Base-by-base conservation (phyloP, 2,329 filamentous ascomycete species). In the Penicillium sclerotigenum region DNA sequence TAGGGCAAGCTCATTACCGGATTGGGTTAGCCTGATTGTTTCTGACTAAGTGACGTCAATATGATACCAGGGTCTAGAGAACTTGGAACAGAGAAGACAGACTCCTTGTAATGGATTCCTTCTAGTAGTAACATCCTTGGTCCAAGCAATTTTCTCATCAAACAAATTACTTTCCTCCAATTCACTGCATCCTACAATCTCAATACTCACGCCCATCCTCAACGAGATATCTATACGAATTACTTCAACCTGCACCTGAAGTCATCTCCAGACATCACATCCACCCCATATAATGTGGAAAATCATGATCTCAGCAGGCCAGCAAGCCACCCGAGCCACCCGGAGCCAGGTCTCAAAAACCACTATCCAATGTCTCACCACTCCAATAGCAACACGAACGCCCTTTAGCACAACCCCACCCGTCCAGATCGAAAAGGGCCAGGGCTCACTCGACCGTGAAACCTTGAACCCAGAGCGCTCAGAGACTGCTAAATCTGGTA, bases 401-500 rank as follows among this genome's bases (percentile, higher is more conserved):
- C 28, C 53, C 9, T 60, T 62, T 20, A 54, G 56, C 37, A 49
- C 57, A n/a, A 33, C 59, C 26, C 36, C 56, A 28, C 26, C 20
- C 13, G 18, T 34, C 18, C 59, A 60, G 24, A 62, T 62, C 18
- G 50, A 60, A 31, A 5, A 37, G 4, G n/a, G 14, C 24, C 48
- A 47, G 18, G n/a, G 28, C 18, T 42, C 49, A 34, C 58, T 53
- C 18, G 80, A 87, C 68, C 82, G 84, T 49, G 81, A 87, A 60
- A 80, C 80, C 3, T 80, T 95, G 33, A 83, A 87, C 56, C 85
- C 88, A 0, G 79, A 83, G 33, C 74, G 81, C 2, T 84, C 81
- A 52, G 89, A 95, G 69, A 84, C 87, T 73, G 83, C 84, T 55
- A 84, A 87, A 68, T 85, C 84, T 47, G 88, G 84, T 4, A 83